phyloP scores from a whole-genome alignment of 257 asterid species.

The Cinchona pubescens region DNA sequence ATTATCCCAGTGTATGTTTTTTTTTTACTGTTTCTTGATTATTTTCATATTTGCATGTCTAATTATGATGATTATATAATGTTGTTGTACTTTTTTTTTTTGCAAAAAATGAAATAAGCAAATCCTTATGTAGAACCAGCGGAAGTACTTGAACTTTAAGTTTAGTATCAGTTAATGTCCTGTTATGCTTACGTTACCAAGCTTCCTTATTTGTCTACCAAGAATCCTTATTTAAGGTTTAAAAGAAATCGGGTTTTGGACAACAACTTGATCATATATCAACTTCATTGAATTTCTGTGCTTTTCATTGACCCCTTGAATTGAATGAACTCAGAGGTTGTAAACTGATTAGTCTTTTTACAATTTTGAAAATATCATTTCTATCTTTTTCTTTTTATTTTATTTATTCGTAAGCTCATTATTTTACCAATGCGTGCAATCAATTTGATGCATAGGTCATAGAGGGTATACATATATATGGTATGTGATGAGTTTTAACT shows the following conservation, averaged over 20 bases:
- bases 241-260: neutral
- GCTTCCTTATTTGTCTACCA: neutral
- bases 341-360: neutral
- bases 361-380: neutral
- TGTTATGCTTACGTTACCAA: neutral
- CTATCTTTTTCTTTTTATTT: neutral
- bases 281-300: neutral
- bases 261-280: neutral
- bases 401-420: neutral
- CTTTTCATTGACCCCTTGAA: neutral
- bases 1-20: too few relatives aligned
- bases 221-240: neutral
- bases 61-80: neutral
- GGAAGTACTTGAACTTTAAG: too few relatives aligned
- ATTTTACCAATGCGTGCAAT: neutral
- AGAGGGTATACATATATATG: neutral
- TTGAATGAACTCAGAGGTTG: neutral
- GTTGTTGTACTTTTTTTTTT: neutral
- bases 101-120: too few relatives aligned
- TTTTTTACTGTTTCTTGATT: neutral
- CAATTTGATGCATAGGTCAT: neutral
- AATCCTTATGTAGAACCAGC: too few relatives aligned
- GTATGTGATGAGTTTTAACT: neutral
- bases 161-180: neutral
- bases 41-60: neutral